phyloP scores from a whole-genome alignment of 768 basidiomycete species.

The Naematelia encephala region DNA sequence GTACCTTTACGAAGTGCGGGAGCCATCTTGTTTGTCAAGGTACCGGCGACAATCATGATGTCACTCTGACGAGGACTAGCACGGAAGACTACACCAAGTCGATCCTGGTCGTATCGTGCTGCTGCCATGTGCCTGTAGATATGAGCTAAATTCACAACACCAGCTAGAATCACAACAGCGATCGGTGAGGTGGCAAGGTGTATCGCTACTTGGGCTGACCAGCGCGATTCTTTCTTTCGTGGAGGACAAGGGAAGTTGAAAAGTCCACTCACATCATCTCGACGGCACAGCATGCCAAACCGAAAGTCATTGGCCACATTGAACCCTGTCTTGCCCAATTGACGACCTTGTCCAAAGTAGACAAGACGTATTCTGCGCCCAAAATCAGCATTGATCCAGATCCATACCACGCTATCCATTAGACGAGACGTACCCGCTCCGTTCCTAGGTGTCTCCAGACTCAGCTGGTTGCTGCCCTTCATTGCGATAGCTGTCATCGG shows the following conservation, averaged over 20 bases:
- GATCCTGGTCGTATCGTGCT: constrained; percentile 96
- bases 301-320: constrained; percentile 99
- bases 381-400: neutral
- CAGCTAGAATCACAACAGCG: neutral
- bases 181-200: too few species aligned
- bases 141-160: neutral
- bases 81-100: constrained; percentile 95
- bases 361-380: constrained; percentile 82
- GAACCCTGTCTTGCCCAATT: constrained; percentile 98
- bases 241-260: too few species aligned
- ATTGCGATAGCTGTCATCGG: constrained; percentile 64
- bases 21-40: constrained; percentile 99
- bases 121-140: constrained; percentile 95
- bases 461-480: constrained; percentile 75
- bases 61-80: constrained; percentile 97
- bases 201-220: too few species aligned
- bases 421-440: constrained; percentile 65
- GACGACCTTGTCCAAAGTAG: constrained; percentile 90
- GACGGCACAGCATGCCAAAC: constrained; percentile 97
- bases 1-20: constrained; percentile 83
- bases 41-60: constrained; percentile 99
- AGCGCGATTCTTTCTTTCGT: too few species aligned
- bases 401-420: neutral
- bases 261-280: constrained; percentile 57
- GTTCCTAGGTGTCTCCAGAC: constrained; percentile 83